Conservation (phyloP, 1,284 basidiomycete genomes). For the Papiliotrema nemorosa region DNA sequence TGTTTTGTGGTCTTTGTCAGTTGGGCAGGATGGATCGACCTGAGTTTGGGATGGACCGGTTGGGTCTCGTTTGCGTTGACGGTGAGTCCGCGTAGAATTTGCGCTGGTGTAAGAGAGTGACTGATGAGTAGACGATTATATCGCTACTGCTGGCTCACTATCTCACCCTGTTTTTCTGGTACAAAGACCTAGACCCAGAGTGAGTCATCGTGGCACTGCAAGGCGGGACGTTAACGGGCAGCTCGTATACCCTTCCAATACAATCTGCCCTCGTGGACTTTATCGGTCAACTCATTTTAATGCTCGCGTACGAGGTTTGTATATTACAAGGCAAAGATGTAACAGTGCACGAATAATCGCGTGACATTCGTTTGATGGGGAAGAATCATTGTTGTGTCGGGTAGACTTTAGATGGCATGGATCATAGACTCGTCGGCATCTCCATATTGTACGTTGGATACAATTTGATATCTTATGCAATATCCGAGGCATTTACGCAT, state of each 20-base stretch:
- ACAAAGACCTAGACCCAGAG: slow-evolving; percentile 78
- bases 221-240: slow-evolving; percentile 2
- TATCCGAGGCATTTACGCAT: too few relatives aligned
- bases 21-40: slow-evolving; percentile 68
- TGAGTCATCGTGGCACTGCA: slow-evolving; percentile 19
- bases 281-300: slow-evolving; percentile 77
- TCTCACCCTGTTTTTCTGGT: slow-evolving; percentile 79
- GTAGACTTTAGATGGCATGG: too few relatives aligned
- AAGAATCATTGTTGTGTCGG: too few relatives aligned
- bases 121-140: slow-evolving; percentile 58
- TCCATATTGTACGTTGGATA: too few relatives aligned
- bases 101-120: background rate
- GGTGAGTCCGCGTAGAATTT: slow-evolving; percentile 53
- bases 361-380: too few relatives aligned
- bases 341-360: slow-evolving; percentile 4
- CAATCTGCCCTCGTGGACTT: slow-evolving; percentile 89
- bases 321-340: slow-evolving; percentile 44
- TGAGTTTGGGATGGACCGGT: slow-evolving; percentile 63
- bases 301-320: slow-evolving; percentile 51
- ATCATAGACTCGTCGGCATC: too few relatives aligned
- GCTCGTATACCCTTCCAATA: slow-evolving; percentile 84
- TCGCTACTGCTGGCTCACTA: slow-evolving; percentile 66
- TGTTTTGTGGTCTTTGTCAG: slow-evolving; percentile 66
- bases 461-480: too few relatives aligned
- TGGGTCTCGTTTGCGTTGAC: slow-evolving; percentile 68